phyloP scores from a whole-genome alignment of 805 yeast genomes.

The Wickerhamiella alocasiicola region DNA sequence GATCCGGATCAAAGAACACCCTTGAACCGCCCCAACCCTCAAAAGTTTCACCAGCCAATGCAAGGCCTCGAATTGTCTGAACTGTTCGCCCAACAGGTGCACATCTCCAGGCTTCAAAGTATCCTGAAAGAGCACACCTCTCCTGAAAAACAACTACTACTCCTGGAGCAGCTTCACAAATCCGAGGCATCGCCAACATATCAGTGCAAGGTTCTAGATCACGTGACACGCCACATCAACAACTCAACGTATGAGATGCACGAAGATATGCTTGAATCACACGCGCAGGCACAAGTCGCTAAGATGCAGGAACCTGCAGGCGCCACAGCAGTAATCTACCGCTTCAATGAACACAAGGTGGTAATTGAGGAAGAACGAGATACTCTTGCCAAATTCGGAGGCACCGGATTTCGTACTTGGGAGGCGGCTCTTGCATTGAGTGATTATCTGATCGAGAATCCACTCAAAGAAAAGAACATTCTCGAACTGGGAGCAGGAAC shows the following conservation, averaged over 20 bases:
- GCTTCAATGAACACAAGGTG: slow-evolving; percentile 10
- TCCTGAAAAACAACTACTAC: slow-evolving; percentile 9
- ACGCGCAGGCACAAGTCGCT: slow-evolving; percentile 3
- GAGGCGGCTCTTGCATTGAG: slow-evolving; percentile 70
- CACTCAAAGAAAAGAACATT: slow-evolving; percentile 23
- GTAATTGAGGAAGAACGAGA: slow-evolving; percentile 19
- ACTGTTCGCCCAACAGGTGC: slow-evolving; percentile 19
- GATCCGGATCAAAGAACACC: too few species aligned
- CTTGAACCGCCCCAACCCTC: background rate
- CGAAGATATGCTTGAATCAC: slow-evolving; percentile 8
- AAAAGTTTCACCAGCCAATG: slow-evolving; percentile 6
- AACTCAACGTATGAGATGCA: background rate
- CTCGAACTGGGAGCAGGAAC: slow-evolving; percentile 86
- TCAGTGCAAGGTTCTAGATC: slow-evolving; percentile 13
- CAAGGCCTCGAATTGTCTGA: slow-evolving; percentile 1
- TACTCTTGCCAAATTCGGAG: slow-evolving; percentile 36
- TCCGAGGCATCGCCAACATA: slow-evolving; percentile 11
- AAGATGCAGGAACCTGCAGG: background rate
- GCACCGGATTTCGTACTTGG: slow-evolving; percentile 90
- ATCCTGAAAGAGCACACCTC: slow-evolving; percentile 1
- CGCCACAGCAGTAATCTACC: slow-evolving; percentile 4
- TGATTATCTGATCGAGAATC: slow-evolving; percentile 29
- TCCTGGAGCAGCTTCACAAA: slow-evolving; percentile 5
- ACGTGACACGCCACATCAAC: slow-evolving; percentile 7
- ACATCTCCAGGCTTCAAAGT: slow-evolving; percentile 5